Percentiles rank a stretch among this genome's conserved stretches.
Evolutionary conservation across 768 basidiomycete genomes (phyloP).

Genomic region (Macrocybe gigantea): DNA sequence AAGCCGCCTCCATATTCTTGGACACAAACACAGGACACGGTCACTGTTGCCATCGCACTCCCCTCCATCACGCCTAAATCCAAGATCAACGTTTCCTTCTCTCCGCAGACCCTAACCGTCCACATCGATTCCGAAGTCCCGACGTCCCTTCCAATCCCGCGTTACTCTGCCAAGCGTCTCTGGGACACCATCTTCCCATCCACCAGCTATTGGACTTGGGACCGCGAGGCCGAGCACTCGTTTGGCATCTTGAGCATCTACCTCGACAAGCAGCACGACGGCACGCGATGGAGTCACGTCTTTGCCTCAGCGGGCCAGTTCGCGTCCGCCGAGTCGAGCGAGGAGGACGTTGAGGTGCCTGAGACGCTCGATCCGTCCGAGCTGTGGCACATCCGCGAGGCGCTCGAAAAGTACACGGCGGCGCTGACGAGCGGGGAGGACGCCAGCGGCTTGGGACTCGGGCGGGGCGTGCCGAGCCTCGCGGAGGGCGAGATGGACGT

Average conservation of each 20-base stretch:
- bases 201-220: slow-evolving; percentile 93
- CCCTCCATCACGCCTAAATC: slow-evolving; percentile 61
- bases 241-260: slow-evolving; percentile 77
- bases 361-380: slow-evolving; percentile 89
- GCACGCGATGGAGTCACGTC: slow-evolving; percentile 82
- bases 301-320: slow-evolving; percentile 51
- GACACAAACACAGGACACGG: slow-evolving; percentile 80
- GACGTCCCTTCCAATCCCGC: slow-evolving; percentile 39
- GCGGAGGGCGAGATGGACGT: slow-evolving; percentile 89
- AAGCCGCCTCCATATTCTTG: slow-evolving; percentile 86
- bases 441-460: slow-evolving; percentile 55
- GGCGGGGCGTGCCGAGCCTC: slow-evolving; percentile 71
- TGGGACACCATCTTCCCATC: slow-evolving; percentile 80
- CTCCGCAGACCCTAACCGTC: slow-evolving; percentile 57
- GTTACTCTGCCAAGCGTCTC: slow-evolving; percentile 53
- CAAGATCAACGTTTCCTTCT: slow-evolving; percentile 63
- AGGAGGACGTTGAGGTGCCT: slow-evolving; percentile 61
- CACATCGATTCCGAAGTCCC: slow-evolving; percentile 41
- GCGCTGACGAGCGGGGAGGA: slow-evolving; percentile 55
- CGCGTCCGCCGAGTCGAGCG: slow-evolving; percentile 18
- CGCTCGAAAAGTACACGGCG: slow-evolving; percentile 82
- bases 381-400: slow-evolving; percentile 70
- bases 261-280: slow-evolving; percentile 80
- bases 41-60: slow-evolving; percentile 83
- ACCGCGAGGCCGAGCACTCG: slow-evolving; percentile 62